phyloP scores from a whole-genome alignment of 495 filamentous ascomycete genomes.

The Cercophora samala region DNA sequence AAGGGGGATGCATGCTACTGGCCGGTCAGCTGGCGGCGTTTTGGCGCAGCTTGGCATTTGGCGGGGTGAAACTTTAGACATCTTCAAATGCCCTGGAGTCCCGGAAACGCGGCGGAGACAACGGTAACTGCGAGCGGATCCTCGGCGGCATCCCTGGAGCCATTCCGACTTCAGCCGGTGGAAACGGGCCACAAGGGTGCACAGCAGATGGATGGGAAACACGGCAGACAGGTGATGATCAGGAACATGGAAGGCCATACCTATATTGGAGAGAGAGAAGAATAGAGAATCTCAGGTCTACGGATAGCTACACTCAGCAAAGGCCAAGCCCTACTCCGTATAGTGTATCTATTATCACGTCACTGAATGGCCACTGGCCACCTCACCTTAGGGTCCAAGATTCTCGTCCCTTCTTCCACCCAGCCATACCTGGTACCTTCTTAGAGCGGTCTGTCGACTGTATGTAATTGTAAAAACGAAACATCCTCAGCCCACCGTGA shows the following conservation, averaged over 20 bases:
- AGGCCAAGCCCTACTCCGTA: too few relatives aligned
- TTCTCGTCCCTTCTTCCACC: too few relatives aligned
- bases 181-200: constrained; percentile 1
- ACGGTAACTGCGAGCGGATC: not conserved
- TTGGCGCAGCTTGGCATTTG: constrained; percentile 3
- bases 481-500: not conserved
- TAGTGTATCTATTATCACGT: too few relatives aligned
- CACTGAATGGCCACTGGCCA: constrained; percentile 3
- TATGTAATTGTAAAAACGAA: constrained; percentile 2
- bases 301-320: not conserved
- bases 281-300: too few relatives aligned
- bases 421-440: too few relatives aligned
- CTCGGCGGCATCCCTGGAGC: not conserved
- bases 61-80: not conserved
- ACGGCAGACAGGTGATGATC: too few relatives aligned
- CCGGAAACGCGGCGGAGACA: not conserved
- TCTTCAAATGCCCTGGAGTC: not conserved
- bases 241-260: too few relatives aligned
- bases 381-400: not conserved
- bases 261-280: too few relatives aligned
- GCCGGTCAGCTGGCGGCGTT: constrained; percentile 6
- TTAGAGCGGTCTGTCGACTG: not conserved
- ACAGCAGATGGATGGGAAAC: not conserved
- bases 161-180: constrained; percentile 9
- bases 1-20: not conserved